These are phyloP conservation scores for Tricholoma matsutake DNA, from an alignment of 768 basidiomycete species.

Conservation along the genomic window DNA sequence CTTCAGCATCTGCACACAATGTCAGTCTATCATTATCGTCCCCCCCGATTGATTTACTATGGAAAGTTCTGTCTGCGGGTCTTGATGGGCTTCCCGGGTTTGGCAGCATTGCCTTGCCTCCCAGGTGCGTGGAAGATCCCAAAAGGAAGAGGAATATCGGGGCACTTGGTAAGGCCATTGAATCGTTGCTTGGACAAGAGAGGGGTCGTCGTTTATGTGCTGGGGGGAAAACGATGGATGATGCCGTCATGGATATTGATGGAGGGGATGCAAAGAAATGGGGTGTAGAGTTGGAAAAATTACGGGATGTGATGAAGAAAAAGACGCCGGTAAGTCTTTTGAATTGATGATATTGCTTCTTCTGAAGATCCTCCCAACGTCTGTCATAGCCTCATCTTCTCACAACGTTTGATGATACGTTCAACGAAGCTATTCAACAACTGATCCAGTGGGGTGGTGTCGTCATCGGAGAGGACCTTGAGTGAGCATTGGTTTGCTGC, in stretches of 20 bases:
- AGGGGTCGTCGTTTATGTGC: constrained; percentile 64
- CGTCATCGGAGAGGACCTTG: constrained; percentile 57
- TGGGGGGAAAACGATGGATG: constrained; percentile 36
- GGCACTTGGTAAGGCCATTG: constrained; percentile 68
- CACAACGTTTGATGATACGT: constrained; percentile 65
- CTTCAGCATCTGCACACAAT: constrained; percentile 30
- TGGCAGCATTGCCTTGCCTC: constrained; percentile 75
- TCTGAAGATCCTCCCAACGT: no score
- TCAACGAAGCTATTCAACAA: constrained; percentile 76
- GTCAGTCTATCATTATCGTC: constrained; percentile 39
- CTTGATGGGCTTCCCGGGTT: constrained; percentile 73
- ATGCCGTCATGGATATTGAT: constrained; percentile 39
- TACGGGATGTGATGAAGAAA: constrained; percentile 56
- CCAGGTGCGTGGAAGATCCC: constrained; percentile 76
- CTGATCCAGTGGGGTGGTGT: constrained; percentile 72
- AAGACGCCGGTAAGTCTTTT: constrained; percentile 50
- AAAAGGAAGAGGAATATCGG: constrained; percentile 72
- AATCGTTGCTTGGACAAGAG: constrained; percentile 58
- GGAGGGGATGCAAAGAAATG: constrained; percentile 74
- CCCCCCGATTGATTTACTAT: constrained; percentile 37
- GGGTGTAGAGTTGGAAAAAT: constrained; percentile 60
- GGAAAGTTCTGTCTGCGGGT: constrained; percentile 43
- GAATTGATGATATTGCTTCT: constrained; percentile 8
- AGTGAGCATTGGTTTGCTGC: constrained; percentile 43
- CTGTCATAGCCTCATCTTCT: constrained; percentile 50